Evolutionary conservation across 495 filamentous ascomycete genomes (phyloP).

Genomic region (Penicillium coffeae): DNA sequence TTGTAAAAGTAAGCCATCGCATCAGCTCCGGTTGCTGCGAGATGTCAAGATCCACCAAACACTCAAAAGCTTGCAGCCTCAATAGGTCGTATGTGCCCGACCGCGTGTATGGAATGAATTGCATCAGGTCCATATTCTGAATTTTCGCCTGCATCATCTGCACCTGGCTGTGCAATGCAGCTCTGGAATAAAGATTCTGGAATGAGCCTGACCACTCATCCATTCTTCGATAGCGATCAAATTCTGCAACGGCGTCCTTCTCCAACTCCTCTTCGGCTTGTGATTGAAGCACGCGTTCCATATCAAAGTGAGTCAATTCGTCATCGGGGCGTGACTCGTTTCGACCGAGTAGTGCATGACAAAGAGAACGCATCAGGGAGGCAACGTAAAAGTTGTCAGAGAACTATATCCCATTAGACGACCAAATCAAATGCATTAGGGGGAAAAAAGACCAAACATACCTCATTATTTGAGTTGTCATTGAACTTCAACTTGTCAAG

Average conservation of each 20-base stretch:
- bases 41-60: slow-evolving; percentile 73
- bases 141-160: slow-evolving; percentile 68
- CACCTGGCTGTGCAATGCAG: slow-evolving; percentile 75
- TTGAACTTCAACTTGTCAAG: slow-evolving; percentile 88
- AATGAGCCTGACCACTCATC: slow-evolving; percentile 92
- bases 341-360: slow-evolving; percentile 66
- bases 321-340: slow-evolving; percentile 35
- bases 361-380: slow-evolving; percentile 72
- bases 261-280: slow-evolving; percentile 61
- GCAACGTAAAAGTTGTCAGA: slow-evolving; percentile 88
- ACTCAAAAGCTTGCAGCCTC: slow-evolving; percentile 77
- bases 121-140: slow-evolving; percentile 55
- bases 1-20: slow-evolving; percentile 63
- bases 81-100: slow-evolving; percentile 75
- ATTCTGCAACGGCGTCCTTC: slow-evolving; percentile 70
- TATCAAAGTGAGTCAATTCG: slow-evolving; percentile 43
- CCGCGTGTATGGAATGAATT: slow-evolving; percentile 77
- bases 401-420: slow-evolving; percentile 38
- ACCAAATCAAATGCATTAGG: not conserved
- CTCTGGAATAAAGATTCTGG: slow-evolving; percentile 83
- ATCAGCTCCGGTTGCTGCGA: slow-evolving; percentile 59
- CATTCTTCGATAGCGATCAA: slow-evolving; percentile 85
- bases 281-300: slow-evolving; percentile 48
- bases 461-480: slow-evolving; percentile 81
- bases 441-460: slow-evolving; percentile 21